These are phyloP conservation scores for Westerdykella sp. DNA, from an alignment of 2,329 filamentous ascomycete species.

Conservation along the genomic window DNA sequence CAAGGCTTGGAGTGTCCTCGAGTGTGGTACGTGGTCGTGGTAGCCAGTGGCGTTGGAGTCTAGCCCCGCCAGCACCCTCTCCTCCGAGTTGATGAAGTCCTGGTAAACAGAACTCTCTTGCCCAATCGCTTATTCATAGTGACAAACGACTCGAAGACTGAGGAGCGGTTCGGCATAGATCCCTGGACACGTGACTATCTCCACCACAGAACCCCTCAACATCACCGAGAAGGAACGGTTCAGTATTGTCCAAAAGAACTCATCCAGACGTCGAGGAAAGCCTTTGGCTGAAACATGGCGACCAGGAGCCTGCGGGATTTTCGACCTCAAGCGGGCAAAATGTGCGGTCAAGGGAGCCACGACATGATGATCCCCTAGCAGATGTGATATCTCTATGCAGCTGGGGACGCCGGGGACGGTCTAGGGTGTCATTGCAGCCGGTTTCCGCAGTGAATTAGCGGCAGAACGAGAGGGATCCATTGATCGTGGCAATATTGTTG, in stretches of 20 bases:
- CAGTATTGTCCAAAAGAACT: conserved; percentile 25
- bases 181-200: conserved; percentile 32
- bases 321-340: conserved; percentile 33
- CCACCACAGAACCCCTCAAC: conserved; percentile 34
- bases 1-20: conserved; percentile 9
- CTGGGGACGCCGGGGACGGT: conserved; percentile 37
- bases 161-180: conserved; percentile 31
- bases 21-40: conserved; percentile 6
- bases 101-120: conserved; percentile 17
- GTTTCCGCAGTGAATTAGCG: conserved; percentile 40
- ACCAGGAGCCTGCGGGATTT: conserved; percentile 39
- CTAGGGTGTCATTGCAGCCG: conserved; percentile 42
- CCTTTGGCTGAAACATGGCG: conserved; percentile 28
- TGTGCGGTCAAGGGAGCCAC: conserved; percentile 43
- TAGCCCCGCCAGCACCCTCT: conserved; percentile 14
- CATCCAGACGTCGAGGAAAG: conserved; percentile 16
- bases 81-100: conserved; percentile 20
- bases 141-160: conserved; percentile 21
- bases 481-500: conserved; percentile 44
- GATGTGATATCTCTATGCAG: conserved; percentile 41
- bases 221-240: conserved; percentile 27
- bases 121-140: conserved; percentile 24
- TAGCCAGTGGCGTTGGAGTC: conserved; percentile 9
- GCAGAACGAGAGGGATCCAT: conserved; percentile 38
- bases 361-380: conserved; percentile 36